Conservation (phyloP, 352 stramenopile genomes). For the Pythium folliculosum region DNA sequence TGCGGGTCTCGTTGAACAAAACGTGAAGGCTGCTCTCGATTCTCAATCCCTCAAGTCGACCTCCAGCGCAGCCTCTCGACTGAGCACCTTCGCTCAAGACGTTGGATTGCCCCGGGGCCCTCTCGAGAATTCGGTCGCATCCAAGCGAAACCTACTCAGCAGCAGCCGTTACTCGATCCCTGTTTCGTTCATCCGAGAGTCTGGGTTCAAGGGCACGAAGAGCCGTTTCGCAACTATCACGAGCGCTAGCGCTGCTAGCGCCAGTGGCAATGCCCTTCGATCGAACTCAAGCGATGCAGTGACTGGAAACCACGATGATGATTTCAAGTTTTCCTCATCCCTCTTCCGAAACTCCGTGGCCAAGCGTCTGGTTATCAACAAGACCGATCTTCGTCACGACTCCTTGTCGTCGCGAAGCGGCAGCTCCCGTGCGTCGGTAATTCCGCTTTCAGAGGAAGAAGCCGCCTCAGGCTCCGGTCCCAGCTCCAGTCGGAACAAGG, state of each 20-base stretch:
- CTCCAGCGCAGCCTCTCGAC: conserved; percentile 49
- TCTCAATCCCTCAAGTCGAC: conserved; percentile 27
- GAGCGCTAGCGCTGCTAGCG: conserved; percentile 22
- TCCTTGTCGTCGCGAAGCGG: conserved; percentile 4
- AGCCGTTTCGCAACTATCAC: conserved; percentile 61
- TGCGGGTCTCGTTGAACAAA: conserved; percentile 50
- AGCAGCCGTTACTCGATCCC: conserved; percentile 47
- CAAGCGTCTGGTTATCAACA: conserved; percentile 30
- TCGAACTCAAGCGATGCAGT: conserved; percentile 18
- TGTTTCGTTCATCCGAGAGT: conserved; percentile 73
- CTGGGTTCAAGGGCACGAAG: conserved; percentile 70
- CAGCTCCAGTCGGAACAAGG: conserved; percentile 17
- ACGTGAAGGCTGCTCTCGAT: conserved; percentile 33
- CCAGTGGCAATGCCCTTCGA: conserved; percentile 22
- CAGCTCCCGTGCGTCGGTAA: conserved; percentile 49
- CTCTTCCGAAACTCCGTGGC: conserved; percentile 32
- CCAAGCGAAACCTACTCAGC: conserved; percentile 53
- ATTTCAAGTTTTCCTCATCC: conserved; percentile 39
- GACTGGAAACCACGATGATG: conserved; percentile 19
- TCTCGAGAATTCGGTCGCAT: conserved; percentile 52
- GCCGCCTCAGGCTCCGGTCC: background rate
- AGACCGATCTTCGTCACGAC: conserved; percentile 22
- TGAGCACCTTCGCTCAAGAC: conserved; percentile 64
- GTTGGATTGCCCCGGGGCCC: conserved; percentile 68
- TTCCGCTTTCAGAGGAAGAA: conserved; percentile 60